Conservation (phyloP, 768 basidiomycete species). For the Cyathus striatus region DNA sequence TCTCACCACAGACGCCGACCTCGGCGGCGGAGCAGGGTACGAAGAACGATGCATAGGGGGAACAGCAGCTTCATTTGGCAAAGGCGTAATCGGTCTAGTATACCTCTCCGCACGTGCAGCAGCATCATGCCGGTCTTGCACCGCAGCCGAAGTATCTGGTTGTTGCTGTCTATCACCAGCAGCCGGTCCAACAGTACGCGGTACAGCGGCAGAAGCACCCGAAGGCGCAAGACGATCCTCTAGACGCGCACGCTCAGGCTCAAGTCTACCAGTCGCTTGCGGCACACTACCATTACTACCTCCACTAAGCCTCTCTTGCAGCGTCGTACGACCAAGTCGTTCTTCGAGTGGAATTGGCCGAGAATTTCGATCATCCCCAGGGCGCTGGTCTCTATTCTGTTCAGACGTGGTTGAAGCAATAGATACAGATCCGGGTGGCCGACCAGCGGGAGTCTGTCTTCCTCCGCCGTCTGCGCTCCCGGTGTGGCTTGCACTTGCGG, state of each 20-base stretch:
- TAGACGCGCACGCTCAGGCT: neutral
- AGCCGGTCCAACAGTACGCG: neutral
- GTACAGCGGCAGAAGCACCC: neutral
- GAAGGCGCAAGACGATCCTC: constrained; percentile 2
- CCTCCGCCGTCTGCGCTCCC: too few relatives aligned
- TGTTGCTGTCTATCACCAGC: neutral
- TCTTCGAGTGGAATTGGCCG: neutral
- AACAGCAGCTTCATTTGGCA: neutral
- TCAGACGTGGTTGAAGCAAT: neutral
- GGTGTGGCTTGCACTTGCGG: neutral
- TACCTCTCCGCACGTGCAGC: neutral
- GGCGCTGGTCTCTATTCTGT: neutral
- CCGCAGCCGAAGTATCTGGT: neutral
- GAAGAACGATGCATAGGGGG: neutral
- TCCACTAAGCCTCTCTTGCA: neutral
- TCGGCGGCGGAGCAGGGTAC: neutral
- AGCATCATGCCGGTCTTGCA: neutral
- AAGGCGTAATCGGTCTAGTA: neutral
- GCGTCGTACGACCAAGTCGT: neutral
- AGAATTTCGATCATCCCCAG: neutral
- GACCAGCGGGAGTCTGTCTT: neutral
- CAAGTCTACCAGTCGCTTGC: neutral
- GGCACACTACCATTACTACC: too few relatives aligned
- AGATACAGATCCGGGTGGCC: neutral
- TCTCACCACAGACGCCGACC: neutral